Conservation (phyloP, 306 rosid species). For the Cicer arietinum region DNA sequence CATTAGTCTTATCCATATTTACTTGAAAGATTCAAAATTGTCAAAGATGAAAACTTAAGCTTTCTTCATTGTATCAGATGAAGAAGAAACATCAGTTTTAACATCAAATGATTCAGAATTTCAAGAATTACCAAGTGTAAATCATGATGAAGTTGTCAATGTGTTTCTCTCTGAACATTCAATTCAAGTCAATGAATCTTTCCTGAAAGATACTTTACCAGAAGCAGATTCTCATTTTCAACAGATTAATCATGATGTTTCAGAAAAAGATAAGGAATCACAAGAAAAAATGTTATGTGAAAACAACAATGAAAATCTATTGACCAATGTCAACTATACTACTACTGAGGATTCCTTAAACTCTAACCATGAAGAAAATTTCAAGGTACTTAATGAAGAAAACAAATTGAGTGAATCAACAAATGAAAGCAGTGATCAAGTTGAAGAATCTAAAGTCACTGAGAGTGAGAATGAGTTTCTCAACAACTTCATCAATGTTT, state of each 20-base stretch:
- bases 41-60: not conserved
- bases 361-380: conserved; percentile 46
- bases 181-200: conserved; percentile 40
- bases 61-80: conserved; percentile 51
- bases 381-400: conserved; percentile 47
- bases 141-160: conserved; percentile 41
- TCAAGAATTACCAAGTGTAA: conserved; percentile 40
- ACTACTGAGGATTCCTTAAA: conserved; percentile 38
- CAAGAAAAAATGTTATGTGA: conserved; percentile 27
- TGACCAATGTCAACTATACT: too few relatives aligned
- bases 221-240: conserved; percentile 33
- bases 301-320: not conserved
- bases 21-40: not conserved
- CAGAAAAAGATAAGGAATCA: conserved; percentile 42
- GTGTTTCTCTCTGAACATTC: conserved; percentile 41
- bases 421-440: conserved; percentile 17
- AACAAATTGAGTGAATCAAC: conserved; percentile 35
- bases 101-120: conserved; percentile 46
- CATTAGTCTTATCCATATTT: conserved; percentile 2
- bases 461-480: too few relatives aligned
- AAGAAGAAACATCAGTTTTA: conserved; percentile 41
- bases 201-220: conserved; percentile 33
- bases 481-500: conserved; percentile 43
- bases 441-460: too few relatives aligned
- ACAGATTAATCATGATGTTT: conserved; percentile 40